Percentiles rank a stretch among this genome's conserved stretches.
Conservation (phyloP, 2,329 filamentous ascomycete genomes). For the Xylariaceae sp. region DNA sequence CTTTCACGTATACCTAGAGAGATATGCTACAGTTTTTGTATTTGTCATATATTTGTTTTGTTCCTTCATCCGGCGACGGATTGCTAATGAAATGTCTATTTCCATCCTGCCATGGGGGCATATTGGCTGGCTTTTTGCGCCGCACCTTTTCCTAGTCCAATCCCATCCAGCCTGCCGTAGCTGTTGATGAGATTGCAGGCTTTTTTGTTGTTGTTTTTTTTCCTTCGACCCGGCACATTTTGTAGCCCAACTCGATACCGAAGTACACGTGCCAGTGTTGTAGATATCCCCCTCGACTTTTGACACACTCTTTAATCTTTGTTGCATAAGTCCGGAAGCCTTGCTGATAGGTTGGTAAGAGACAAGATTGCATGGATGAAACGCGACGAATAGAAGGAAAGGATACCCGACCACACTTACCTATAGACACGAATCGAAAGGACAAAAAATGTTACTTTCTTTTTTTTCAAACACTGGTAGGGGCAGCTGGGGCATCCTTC, state of each 20-base stretch:
- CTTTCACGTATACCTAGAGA: no score
- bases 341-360: conserved; percentile 21
- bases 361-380: conserved; percentile 33
- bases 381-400: conserved; percentile 21
- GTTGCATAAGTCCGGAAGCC: conserved; percentile 25
- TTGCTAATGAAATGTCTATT: conserved; percentile 38
- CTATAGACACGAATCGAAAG: conserved; percentile 27
- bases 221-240: conserved; percentile 12
- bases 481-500: conserved; percentile 33
- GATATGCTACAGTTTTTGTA: background rate
- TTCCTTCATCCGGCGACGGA: conserved; percentile 39
- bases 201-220: conserved; percentile 13
- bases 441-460: conserved; percentile 17
- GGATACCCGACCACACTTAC: conserved; percentile 15
- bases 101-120: conserved; percentile 30
- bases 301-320: conserved; percentile 18
- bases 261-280: no score
- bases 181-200: conserved; percentile 11
- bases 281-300: conserved; percentile 11
- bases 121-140: conserved; percentile 19
- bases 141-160: conserved; percentile 22
- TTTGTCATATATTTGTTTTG: conserved; percentile 22
- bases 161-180: conserved; percentile 20
- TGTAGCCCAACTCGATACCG: conserved; percentile 22
- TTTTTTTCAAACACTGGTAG: conserved; percentile 22